Percentiles rank a stretch among this genome's conserved stretches.
phyloP scores from a whole-genome alignment of 2,329 filamentous ascomycete species.

The Aspergillus hortae region DNA sequence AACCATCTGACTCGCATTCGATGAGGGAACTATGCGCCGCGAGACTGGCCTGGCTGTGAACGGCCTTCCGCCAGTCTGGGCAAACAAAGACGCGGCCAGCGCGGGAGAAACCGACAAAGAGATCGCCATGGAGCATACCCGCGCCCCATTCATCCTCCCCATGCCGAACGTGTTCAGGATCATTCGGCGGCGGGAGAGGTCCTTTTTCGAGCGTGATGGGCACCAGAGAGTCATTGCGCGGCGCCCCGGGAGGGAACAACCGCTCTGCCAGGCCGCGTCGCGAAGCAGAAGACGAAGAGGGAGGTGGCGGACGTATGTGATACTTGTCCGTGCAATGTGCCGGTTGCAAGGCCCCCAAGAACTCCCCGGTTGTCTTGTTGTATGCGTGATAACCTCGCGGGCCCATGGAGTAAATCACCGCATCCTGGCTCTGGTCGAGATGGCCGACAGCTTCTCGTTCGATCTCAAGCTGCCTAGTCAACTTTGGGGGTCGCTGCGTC shows the following conservation, averaged over 20 bases:
- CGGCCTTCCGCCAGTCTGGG: conserved; percentile 40
- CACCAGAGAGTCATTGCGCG: conserved; percentile 23
- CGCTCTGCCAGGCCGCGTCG: conserved; percentile 20
- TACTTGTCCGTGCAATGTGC: conserved; percentile 28
- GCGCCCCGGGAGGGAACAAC: conserved; percentile 13
- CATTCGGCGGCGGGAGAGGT: conserved; percentile 20
- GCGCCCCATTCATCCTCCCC: conserved; percentile 48
- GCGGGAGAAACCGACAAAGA: conserved; percentile 45
- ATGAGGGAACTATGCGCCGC: conserved; percentile 31
- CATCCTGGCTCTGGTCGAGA: conserved; percentile 40
- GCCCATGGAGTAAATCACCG: conserved; percentile 46
- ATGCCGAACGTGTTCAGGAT: conserved; percentile 23
- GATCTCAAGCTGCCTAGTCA: conserved; percentile 37
- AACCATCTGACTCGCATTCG: conserved; percentile 41
- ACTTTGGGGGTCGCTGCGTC: conserved; percentile 29
- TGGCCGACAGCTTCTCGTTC: conserved; percentile 43
- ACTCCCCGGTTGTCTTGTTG: conserved; percentile 37
- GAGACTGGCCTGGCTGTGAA: conserved; percentile 25
- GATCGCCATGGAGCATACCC: conserved; percentile 40
- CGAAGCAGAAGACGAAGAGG: conserved; percentile 14
- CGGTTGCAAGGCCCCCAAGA: conserved; percentile 39
- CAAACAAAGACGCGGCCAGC: conserved; percentile 45
- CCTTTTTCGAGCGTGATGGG: conserved; percentile 27
- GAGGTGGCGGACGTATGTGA: conserved; percentile 31
- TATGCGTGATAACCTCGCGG: conserved; percentile 41